phyloP scores from a whole-genome alignment of 495 filamentous ascomycete genomes.

The Sordaria brevicollis region DNA sequence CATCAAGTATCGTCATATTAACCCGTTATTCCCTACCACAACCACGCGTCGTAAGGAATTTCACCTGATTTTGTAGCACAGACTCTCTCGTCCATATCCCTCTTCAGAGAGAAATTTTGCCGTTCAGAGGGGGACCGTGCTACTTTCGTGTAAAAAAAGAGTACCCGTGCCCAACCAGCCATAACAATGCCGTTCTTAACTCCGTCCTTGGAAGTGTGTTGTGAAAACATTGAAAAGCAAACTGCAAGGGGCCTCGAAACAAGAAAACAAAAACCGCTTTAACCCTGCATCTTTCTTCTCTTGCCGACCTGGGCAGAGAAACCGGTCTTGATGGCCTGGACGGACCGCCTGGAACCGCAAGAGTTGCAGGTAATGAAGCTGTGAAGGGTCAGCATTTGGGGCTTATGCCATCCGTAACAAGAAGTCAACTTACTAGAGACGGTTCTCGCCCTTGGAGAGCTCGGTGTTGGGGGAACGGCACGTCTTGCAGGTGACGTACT shows the following conservation, averaged over 20 bases:
- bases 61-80: neutral
- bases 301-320: constrained; percentile 98
- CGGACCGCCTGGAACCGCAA: constrained; percentile 80
- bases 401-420: constrained; percentile 59
- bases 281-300: constrained; percentile 56
- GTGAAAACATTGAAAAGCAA: constrained; percentile 1
- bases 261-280: constrained; percentile 11
- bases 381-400: constrained; percentile 1
- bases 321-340: constrained; percentile 98
- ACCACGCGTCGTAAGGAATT: neutral
- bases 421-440: constrained; percentile 41
- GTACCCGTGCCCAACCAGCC: constrained; percentile 2
- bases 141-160: constrained; percentile 1
- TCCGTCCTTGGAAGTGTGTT: constrained; percentile 3
- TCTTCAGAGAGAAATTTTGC: neutral
- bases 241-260: neutral
- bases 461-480: constrained; percentile 92
- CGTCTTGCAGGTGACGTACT: constrained; percentile 98
- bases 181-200: constrained; percentile 1
- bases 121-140: neutral
- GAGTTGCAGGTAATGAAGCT: constrained; percentile 47
- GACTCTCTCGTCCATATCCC: neutral
- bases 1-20: neutral
- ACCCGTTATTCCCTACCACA: neutral
- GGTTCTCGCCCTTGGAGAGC: constrained; percentile 96